A percentile compares a stretch with the other conserved stretches of the same genome.
Evolutionary conservation across 2,329 filamentous ascomycete genomes (phyloP).

Genomic region (Waltergamsia citrina): DNA sequence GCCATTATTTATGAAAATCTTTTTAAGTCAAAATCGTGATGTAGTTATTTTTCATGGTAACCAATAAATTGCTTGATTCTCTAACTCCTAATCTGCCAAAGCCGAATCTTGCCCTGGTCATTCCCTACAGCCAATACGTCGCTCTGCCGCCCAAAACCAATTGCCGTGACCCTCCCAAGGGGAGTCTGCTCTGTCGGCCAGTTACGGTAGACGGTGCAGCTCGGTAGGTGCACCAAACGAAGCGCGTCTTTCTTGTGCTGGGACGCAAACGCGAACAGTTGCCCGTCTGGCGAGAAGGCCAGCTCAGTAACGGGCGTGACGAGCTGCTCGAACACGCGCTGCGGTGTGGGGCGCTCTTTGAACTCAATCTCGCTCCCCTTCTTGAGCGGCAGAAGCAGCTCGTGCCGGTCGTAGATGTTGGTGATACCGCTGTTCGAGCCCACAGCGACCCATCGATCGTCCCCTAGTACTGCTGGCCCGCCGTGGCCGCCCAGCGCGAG

Average conservation of each 20-base stretch:
- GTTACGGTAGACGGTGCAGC: slow-evolving; percentile 89
- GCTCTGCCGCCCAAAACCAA: slow-evolving; percentile 58
- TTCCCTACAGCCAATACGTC: slow-evolving; percentile 78
- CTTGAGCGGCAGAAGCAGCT: slow-evolving; percentile 35
- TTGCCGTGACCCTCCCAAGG: slow-evolving; percentile 69
- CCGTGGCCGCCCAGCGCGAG: slow-evolving; percentile 65
- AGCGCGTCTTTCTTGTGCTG: slow-evolving; percentile 83
- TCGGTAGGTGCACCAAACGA: slow-evolving; percentile 79
- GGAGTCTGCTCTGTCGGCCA: slow-evolving; percentile 93
- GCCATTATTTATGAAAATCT: too few relatives aligned
- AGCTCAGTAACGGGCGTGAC: slow-evolving; percentile 76
- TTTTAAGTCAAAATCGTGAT: too few relatives aligned
- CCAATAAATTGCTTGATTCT: too few relatives aligned
- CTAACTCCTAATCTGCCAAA: slow-evolving; percentile 80
- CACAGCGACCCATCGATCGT: slow-evolving; percentile 81
- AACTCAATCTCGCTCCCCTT: slow-evolving; percentile 36
- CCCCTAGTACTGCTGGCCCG: slow-evolving; percentile 55
- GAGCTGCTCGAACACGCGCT: slow-evolving; percentile 71
- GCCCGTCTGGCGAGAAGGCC: slow-evolving; percentile 78
- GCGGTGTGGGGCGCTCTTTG: slow-evolving; percentile 61
- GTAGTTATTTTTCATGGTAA: too few relatives aligned
- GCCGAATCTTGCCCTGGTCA: slow-evolving; percentile 74
- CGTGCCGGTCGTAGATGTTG: slow-evolving; percentile 82
- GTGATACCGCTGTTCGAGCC: slow-evolving; percentile 82
- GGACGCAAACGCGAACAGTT: slow-evolving; percentile 80